A percentile compares a stretch with the other conserved stretches of the same genome.
Evolutionary conservation across 2,329 filamentous ascomycete species (phyloP).

Genomic region (Sordariomycetes sp.): DNA sequence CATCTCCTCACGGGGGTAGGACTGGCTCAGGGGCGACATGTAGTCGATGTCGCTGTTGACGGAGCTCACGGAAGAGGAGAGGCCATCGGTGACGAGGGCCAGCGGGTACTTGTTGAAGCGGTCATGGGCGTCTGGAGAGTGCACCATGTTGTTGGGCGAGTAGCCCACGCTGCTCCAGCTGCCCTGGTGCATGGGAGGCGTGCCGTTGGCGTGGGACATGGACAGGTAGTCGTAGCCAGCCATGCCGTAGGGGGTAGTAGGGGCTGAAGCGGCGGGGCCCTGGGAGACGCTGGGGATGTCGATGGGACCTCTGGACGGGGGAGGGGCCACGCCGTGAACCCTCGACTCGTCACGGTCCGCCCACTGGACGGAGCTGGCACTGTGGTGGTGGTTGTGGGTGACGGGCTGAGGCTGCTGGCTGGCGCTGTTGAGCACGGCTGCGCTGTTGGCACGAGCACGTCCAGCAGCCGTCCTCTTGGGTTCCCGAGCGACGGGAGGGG

Average conservation of each 20-base stretch:
- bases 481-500: slow-evolving; percentile 42
- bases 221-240: slow-evolving; percentile 39
- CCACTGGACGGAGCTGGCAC: slow-evolving; percentile 11
- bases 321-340: slow-evolving; percentile 4
- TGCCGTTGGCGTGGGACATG: slow-evolving; percentile 36
- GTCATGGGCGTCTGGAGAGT: slow-evolving; percentile 18
- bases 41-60: slow-evolving; percentile 53
- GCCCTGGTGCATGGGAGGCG: slow-evolving; percentile 27
- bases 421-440: slow-evolving; percentile 14
- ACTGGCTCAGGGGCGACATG: slow-evolving; percentile 49
- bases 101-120: slow-evolving; percentile 35
- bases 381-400: background rate
- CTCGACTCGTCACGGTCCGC: slow-evolving; percentile 22
- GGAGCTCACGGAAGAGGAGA: slow-evolving; percentile 44
- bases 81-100: slow-evolving; percentile 37
- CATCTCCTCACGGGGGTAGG: slow-evolving; percentile 48
- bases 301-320: slow-evolving; percentile 19
- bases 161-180: slow-evolving; percentile 40
- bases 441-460: slow-evolving; percentile 32
- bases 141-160: slow-evolving; percentile 24
- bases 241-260: slow-evolving; percentile 27
- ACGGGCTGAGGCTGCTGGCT: background rate
- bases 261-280: slow-evolving; percentile 25
- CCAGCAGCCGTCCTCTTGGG: slow-evolving; percentile 34
- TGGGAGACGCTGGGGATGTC: slow-evolving; percentile 23